Percentiles rank a stretch among this genome's conserved stretches.
These are phyloP conservation scores for Fragaria iinumae DNA, from an alignment of 306 rosid species.

Conservation along the genomic window DNA sequence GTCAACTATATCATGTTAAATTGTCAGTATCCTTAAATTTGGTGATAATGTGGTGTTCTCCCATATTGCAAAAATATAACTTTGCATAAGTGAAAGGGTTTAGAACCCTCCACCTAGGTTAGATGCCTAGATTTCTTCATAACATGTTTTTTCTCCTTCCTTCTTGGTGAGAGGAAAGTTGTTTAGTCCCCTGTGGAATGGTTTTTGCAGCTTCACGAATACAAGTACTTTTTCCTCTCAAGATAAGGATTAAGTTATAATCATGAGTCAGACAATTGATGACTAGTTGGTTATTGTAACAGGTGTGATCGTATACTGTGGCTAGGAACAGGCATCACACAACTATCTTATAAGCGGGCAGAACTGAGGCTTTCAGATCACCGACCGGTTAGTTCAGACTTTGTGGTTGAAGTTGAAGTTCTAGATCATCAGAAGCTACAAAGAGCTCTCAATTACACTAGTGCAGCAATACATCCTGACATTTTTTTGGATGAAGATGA, in stretches of 20 bases:
- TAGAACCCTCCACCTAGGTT: background rate
- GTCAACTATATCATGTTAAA: background rate
- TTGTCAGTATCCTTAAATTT: background rate
- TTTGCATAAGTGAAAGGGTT: background rate
- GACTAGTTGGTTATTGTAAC: conserved; percentile 20
- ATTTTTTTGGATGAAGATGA: conserved; percentile 52
- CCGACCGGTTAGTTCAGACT: conserved; percentile 73
- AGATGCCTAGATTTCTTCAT: background rate
- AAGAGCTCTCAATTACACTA: conserved; percentile 63
- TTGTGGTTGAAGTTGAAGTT: conserved; percentile 79
- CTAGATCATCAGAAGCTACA: conserved; percentile 74
- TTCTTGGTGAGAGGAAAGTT: background rate
- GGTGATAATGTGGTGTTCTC: background rate
- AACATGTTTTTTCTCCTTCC: background rate
- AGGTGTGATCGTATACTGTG: conserved; percentile 95
- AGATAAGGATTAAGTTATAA: background rate
- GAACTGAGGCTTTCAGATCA: conserved; percentile 78
- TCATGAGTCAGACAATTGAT: background rate
- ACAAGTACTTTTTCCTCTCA: background rate
- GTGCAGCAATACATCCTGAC: conserved; percentile 63
- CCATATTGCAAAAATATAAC: background rate
- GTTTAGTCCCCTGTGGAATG: background rate
- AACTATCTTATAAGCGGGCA: conserved; percentile 57
- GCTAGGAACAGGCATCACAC: conserved; percentile 83
- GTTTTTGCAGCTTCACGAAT: background rate